Conservation (phyloP, 768 basidiomycete species). For the Lenzites betulinus region DNA sequence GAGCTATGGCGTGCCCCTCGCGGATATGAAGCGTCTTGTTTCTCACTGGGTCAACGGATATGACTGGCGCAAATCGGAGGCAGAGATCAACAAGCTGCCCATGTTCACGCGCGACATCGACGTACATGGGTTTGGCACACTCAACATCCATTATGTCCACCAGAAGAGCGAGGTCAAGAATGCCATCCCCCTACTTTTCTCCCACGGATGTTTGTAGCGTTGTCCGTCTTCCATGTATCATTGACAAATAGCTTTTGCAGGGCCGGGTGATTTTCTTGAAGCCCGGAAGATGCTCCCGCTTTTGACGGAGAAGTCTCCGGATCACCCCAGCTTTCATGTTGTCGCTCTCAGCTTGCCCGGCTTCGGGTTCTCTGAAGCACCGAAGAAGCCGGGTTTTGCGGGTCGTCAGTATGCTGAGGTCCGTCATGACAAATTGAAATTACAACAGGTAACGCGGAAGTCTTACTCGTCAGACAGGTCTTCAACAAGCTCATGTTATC, state of each 20-base stretch:
- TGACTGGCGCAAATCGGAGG: constrained; percentile 59
- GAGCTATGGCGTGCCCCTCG: constrained; percentile 42
- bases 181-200: constrained; percentile 62
- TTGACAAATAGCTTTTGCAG: too few relatives aligned
- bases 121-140: constrained; percentile 46
- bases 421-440: neutral
- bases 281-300: constrained; percentile 58
- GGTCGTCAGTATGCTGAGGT: constrained; percentile 59
- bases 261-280: constrained; percentile 66
- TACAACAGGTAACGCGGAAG: neutral
- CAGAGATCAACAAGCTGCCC: constrained; percentile 52
- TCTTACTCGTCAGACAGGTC: constrained; percentile 1
- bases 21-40: constrained; percentile 49
- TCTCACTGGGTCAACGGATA: constrained; percentile 53
- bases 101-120: constrained; percentile 56
- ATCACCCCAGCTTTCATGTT: constrained; percentile 62
- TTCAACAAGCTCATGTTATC: constrained; percentile 32
- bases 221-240: too few relatives aligned
- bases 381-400: constrained; percentile 53
- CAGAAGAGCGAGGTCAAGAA: constrained; percentile 17
- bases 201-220: constrained; percentile 64
- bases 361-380: constrained; percentile 61
- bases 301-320: constrained; percentile 41
- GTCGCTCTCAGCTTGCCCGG: constrained; percentile 61
- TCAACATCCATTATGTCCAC: constrained; percentile 59